These are phyloP conservation scores for Thermomyces lanuginosus DNA, from an alignment of 2,329 filamentous ascomycete genomes.

Conservation along the genomic window DNA sequence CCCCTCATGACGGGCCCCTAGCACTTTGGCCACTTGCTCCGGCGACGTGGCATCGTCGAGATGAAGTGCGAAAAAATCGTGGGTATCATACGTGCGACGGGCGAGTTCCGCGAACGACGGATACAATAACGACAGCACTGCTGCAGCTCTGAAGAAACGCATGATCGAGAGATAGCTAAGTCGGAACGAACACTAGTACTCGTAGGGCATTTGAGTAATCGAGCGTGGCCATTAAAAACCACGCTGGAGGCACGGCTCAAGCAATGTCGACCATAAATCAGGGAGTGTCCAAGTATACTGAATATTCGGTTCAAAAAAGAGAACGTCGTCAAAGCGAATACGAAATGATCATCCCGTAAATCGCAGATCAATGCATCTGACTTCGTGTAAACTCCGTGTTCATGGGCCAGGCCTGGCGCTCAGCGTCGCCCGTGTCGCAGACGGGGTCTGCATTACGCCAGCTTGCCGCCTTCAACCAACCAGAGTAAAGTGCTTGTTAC, in stretches of 20 bases:
- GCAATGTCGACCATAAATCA: background rate
- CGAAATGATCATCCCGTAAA: too few relatives aligned
- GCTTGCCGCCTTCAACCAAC: too few relatives aligned
- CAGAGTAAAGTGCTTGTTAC: too few relatives aligned
- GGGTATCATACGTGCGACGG: conserved; percentile 55
- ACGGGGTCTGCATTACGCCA: too few relatives aligned
- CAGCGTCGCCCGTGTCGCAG: too few relatives aligned
- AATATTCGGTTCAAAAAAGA: background rate
- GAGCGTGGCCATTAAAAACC: conserved; percentile 1
- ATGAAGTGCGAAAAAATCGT: conserved; percentile 90
- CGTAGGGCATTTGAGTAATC: conserved; percentile 1
- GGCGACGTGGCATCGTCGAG: conserved; percentile 52
- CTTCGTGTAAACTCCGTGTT: too few relatives aligned
- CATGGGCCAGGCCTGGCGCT: too few relatives aligned
- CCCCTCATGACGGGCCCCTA: conserved; percentile 70
- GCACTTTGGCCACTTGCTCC: conserved; percentile 47
- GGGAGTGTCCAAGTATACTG: conserved; percentile 3
- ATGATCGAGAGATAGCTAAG: conserved; percentile 8
- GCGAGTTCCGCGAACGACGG: conserved; percentile 33
- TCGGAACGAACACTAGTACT: conserved; percentile 1
- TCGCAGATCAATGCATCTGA: too few relatives aligned
- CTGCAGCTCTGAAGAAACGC: conserved; percentile 12
- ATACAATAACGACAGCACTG: conserved; percentile 22
- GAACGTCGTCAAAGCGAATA: too few relatives aligned
- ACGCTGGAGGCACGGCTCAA: conserved; percentile 3